Percentiles rank a stretch among this genome's conserved stretches.
Conservation (phyloP, 2,329 filamentous ascomycete species). For the Pseudocercospora vitis region DNA sequence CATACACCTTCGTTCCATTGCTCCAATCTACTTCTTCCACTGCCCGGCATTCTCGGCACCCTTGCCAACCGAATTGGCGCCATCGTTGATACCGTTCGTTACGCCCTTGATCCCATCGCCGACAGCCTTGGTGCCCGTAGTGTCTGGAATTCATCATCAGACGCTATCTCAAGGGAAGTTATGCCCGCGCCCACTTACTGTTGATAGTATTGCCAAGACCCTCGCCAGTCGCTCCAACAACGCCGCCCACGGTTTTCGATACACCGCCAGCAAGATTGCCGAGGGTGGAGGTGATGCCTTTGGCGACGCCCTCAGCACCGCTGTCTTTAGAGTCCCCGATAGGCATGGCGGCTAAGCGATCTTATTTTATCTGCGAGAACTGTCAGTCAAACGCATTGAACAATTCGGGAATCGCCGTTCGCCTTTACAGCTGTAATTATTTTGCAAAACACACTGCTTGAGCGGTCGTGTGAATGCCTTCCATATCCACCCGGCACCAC, state of each 20-base stretch:
- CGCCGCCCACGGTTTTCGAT: conserved; percentile 54
- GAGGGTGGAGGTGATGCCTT: conserved; percentile 36
- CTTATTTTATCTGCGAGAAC: no score
- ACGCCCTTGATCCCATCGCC: conserved; percentile 46
- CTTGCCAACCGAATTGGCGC: conserved; percentile 44
- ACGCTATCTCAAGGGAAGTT: background rate
- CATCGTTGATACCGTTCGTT: conserved; percentile 48
- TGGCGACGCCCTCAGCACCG: conserved; percentile 34
- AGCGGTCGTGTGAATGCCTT: no score
- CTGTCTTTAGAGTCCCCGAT: conserved; percentile 17
- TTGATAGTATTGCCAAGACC: conserved; percentile 50
- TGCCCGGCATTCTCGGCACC: conserved; percentile 51
- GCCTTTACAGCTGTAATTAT: no score
- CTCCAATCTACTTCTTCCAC: conserved; percentile 43
- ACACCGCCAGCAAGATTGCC: conserved; percentile 58
- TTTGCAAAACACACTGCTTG: no score
- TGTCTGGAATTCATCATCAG: conserved; percentile 24
- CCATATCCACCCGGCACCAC: no score
- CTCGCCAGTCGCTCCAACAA: conserved; percentile 50
- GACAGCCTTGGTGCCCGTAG: conserved; percentile 47
- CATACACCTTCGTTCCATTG: background rate
- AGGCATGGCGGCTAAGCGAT: conserved; percentile 14
- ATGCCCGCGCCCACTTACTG: conserved; percentile 28
- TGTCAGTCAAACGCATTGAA: no score
- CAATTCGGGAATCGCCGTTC: no score